phyloP scores from a whole-genome alignment of 306 rosid genomes.

The Sphenostylis stenocarpa region DNA sequence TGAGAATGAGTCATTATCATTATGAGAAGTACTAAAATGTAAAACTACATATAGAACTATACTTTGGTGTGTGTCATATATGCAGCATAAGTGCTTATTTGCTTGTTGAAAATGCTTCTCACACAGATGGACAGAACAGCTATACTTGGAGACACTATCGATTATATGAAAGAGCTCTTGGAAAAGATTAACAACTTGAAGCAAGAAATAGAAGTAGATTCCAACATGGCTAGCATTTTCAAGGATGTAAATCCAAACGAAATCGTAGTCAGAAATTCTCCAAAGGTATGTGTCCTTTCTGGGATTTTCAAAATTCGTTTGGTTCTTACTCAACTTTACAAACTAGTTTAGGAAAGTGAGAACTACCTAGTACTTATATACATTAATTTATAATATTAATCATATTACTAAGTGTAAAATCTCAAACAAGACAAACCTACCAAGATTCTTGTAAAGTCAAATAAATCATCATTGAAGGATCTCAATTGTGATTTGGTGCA shows the following conservation, averaged over 20 bases:
- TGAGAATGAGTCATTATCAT: conserved; percentile 5
- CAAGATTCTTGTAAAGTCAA: neutral
- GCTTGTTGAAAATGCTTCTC: conserved; percentile 8
- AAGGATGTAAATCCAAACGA: conserved; percentile 62
- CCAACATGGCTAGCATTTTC: conserved; percentile 43
- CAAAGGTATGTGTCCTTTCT: conserved; percentile 51
- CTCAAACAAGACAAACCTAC: neutral
- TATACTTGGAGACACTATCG: conserved; percentile 83
- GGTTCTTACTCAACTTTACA: neutral
- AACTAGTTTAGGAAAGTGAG: neutral
- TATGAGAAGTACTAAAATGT: neutral
- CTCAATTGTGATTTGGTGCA: conserved; percentile 24
- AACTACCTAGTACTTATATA: no score
- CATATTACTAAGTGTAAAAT: neutral
- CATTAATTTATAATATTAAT: no score
- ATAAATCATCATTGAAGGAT: neutral
- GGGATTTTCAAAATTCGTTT: neutral
- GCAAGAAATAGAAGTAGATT: conserved; percentile 49
- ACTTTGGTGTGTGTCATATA: neutral
- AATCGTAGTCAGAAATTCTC: conserved; percentile 62
- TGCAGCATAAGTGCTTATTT: conserved; percentile 25
- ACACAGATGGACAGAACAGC: conserved; percentile 87
- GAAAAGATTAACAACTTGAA: conserved; percentile 67
- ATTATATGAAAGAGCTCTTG: conserved; percentile 80
- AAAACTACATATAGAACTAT: neutral